Evolutionary conservation across 106 monocot genomes (phyloP).

Genomic region (Agapanthus africanus): DNA sequence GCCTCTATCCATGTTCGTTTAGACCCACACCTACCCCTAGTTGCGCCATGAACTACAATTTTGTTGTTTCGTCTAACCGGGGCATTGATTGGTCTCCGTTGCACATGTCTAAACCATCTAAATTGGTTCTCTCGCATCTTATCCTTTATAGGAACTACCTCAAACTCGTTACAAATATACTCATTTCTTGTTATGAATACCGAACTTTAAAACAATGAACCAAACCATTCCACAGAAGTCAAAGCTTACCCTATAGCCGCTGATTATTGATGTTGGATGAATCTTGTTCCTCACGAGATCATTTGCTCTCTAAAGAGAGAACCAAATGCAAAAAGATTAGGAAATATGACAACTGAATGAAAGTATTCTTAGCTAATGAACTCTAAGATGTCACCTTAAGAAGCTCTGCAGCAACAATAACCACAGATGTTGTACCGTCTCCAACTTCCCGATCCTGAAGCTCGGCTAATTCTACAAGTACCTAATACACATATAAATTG

Average conservation of each 20-base stretch:
- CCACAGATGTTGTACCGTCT: conserved; percentile 94
- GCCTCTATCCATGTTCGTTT: too few relatives aligned
- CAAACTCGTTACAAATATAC: too few relatives aligned
- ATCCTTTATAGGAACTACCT: too few relatives aligned
- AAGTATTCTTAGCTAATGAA: not conserved
- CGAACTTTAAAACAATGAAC: too few relatives aligned
- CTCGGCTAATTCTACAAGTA: conserved; percentile 96
- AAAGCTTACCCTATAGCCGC: conserved; percentile 79
- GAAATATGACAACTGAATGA: not conserved
- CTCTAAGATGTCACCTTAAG: conserved; percentile 50
- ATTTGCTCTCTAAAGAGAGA: conserved; percentile 97
- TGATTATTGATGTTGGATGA: conserved; percentile 91
- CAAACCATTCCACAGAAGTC: not conserved
- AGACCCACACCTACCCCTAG: too few relatives aligned
- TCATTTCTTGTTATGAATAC: too few relatives aligned
- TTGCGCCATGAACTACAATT: too few relatives aligned
- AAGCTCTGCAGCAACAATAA: conserved; percentile 88
- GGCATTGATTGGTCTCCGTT: too few relatives aligned
- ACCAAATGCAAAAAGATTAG: not conserved
- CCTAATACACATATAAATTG: conserved; percentile 21
- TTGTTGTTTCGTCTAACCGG: too few relatives aligned
- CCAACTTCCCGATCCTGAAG: conserved; percentile 99
- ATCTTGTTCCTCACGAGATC: conserved; percentile 98
- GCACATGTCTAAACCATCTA: too few relatives aligned
- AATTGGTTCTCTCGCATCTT: too few relatives aligned